Evolutionary conservation across 2,329 filamentous ascomycete species (phyloP).

Genomic region (Monascus ruber): DNA sequence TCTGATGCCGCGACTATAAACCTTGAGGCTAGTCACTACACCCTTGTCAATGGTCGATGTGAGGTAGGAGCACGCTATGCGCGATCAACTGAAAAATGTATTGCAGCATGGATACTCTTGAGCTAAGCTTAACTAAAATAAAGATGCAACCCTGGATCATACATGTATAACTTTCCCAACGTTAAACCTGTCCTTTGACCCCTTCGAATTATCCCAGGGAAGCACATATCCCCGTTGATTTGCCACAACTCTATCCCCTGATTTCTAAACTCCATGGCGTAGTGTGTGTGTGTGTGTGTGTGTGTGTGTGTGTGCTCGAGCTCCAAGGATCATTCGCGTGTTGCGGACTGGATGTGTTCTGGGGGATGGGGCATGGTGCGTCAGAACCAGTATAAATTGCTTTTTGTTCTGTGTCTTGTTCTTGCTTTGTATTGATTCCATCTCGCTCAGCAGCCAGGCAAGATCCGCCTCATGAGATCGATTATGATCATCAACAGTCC

Average conservation of each 20-base stretch:
- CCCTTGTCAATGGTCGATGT: too few relatives aligned
- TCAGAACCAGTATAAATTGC: constrained; percentile 38
- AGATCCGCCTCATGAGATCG: constrained; percentile 36
- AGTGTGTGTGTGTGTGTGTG: too few relatives aligned
- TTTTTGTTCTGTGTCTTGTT: neutral
- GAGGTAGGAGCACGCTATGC: too few relatives aligned
- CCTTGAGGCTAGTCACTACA: too few relatives aligned
- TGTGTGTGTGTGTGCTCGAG: too few relatives aligned
- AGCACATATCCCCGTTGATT: constrained; percentile 36
- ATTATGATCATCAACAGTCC: constrained; percentile 43
- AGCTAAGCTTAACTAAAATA: too few relatives aligned
- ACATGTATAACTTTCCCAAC: constrained; percentile 8
- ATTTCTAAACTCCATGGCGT: constrained; percentile 30
- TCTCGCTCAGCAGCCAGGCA: constrained; percentile 38
- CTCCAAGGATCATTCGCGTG: constrained; percentile 37
- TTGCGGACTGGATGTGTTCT: constrained; percentile 39
- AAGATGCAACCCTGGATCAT: too few relatives aligned
- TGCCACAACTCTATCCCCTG: constrained; percentile 25
- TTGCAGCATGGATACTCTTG: too few relatives aligned
- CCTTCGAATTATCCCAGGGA: constrained; percentile 9
- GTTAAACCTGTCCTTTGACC: constrained; percentile 7
- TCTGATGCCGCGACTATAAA: too few relatives aligned
- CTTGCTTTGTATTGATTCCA: constrained; percentile 12
- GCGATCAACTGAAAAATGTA: too few relatives aligned
- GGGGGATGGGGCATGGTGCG: constrained; percentile 48